These are phyloP conservation scores for Chlorella sorokiniana DNA, from an alignment of 139 green algal species.

Conservation along the genomic window DNA sequence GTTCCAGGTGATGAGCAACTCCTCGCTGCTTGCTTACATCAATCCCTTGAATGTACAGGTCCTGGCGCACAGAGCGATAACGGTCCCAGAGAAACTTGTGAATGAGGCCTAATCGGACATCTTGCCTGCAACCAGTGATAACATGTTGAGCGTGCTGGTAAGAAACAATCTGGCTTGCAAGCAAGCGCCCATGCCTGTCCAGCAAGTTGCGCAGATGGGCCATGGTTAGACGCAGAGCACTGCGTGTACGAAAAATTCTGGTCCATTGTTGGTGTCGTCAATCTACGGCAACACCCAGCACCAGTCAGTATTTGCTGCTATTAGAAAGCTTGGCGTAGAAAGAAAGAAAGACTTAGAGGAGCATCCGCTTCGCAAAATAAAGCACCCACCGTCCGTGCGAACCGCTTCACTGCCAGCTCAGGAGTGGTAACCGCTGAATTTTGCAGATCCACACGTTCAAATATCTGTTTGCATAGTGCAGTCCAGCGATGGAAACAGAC, in stretches of 20 bases:
- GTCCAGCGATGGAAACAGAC: too few species aligned
- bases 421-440: constrained; percentile 48
- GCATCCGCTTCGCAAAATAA: neutral
- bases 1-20: neutral
- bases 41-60: constrained; percentile 78
- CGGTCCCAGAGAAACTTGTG: constrained; percentile 92
- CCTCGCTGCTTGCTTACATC: constrained; percentile 8
- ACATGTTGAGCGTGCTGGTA: neutral
- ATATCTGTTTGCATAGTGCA: too few species aligned
- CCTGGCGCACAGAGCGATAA: constrained; percentile 77
- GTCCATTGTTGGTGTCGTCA: constrained; percentile 53
- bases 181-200: constrained; percentile 29
- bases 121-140: neutral
- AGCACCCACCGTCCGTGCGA: constrained; percentile 60
- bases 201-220: constrained; percentile 74
- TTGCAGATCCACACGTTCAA: constrained; percentile 61
- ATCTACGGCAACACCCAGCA: constrained; percentile 39
- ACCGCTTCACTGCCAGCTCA: constrained; percentile 74
- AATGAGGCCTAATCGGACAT: constrained; percentile 45
- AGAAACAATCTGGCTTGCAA: neutral
- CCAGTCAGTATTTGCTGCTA: neutral
- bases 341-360: neutral
- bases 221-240: constrained; percentile 72
- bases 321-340: neutral
- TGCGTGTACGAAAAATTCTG: constrained; percentile 71